phyloP scores from a whole-genome alignment of 495 filamentous ascomycete species.

The Penicillium paradoxum region DNA sequence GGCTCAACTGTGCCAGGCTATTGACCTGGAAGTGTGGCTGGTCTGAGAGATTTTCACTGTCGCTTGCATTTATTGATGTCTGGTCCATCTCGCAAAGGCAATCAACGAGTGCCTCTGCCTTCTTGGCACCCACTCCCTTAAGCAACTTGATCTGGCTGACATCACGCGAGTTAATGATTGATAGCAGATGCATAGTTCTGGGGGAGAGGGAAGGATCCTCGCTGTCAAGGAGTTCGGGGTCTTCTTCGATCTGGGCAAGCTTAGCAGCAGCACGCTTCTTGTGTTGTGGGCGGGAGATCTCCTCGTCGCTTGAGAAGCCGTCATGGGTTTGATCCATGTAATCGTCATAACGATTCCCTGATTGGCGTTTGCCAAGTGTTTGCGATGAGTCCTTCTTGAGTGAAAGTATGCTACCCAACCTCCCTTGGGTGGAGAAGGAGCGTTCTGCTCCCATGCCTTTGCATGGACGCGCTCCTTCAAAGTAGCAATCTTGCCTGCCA shows the following conservation, averaged over 20 bases:
- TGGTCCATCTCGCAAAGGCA: slow-evolving; percentile 48
- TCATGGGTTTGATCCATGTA: slow-evolving; percentile 28
- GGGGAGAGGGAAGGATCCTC: slow-evolving; percentile 51
- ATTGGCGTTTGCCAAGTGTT: slow-evolving; percentile 29
- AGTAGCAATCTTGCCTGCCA: slow-evolving; percentile 68
- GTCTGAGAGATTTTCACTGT: slow-evolving; percentile 15
- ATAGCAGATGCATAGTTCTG: slow-evolving; percentile 63
- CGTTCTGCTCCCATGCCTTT: slow-evolving; percentile 16
- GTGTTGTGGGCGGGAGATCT: slow-evolving; percentile 28
- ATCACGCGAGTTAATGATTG: slow-evolving; percentile 83
- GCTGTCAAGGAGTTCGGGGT: slow-evolving; percentile 21
- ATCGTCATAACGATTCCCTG: slow-evolving; percentile 30
- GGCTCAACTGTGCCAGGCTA: slow-evolving; percentile 43
- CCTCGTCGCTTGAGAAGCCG: slow-evolving; percentile 27
- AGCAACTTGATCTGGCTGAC: slow-evolving; percentile 59
- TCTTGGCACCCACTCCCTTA: slow-evolving; percentile 58
- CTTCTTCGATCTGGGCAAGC: slow-evolving; percentile 16
- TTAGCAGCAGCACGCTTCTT: slow-evolving; percentile 40
- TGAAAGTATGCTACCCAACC: slow-evolving; percentile 39
- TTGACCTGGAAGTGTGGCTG: slow-evolving; percentile 33
- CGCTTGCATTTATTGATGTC: slow-evolving; percentile 10
- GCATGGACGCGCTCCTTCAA: slow-evolving; percentile 57
- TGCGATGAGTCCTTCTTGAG: slow-evolving; percentile 31
- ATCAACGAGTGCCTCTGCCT: slow-evolving; percentile 50
- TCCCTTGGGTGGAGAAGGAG: slow-evolving; percentile 21